Conservation (phyloP, 1,139 yeast genomes). For the Candida sp. region DNA sequence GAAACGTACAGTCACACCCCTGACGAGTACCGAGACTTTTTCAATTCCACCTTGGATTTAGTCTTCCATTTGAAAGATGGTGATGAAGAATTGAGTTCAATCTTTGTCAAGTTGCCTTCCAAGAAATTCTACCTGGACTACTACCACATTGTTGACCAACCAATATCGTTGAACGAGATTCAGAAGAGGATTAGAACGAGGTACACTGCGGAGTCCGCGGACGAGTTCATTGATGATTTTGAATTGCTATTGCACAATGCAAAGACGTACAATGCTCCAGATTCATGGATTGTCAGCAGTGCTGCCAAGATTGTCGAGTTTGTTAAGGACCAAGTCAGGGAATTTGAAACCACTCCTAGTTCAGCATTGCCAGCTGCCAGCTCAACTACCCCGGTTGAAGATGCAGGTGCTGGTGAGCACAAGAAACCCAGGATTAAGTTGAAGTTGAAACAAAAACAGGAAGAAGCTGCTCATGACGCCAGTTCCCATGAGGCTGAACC, state of each 20-base stretch:
- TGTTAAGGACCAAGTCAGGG: conserved; percentile 45
- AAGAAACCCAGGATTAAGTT: conserved; percentile 15
- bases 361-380: conserved; percentile 1
- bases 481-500: conserved; percentile 8
- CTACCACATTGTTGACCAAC: conserved; percentile 64
- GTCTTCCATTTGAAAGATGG: conserved; percentile 31
- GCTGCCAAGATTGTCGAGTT: conserved; percentile 46
- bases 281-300: conserved; percentile 64
- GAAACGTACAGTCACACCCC: conserved; percentile 15
- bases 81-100: conserved; percentile 44
- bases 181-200: conserved; percentile 45
- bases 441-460: conserved; percentile 12
- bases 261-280: conserved; percentile 60
- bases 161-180: conserved; percentile 72
- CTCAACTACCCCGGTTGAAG: background rate
- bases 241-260: conserved; percentile 64
- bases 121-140: conserved; percentile 84
- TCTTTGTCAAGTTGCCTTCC: conserved; percentile 73
- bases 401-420: conserved; percentile 7
- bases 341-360: conserved; percentile 21
- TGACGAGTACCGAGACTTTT: conserved; percentile 31
- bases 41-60: conserved; percentile 26
- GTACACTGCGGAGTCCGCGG: conserved; percentile 29
- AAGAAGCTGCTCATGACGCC: conserved; percentile 3
- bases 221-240: conserved; percentile 59